Evolutionary conservation across 495 filamentous ascomycete genomes (phyloP).

Genomic region (Penicillium simplicissimum): DNA sequence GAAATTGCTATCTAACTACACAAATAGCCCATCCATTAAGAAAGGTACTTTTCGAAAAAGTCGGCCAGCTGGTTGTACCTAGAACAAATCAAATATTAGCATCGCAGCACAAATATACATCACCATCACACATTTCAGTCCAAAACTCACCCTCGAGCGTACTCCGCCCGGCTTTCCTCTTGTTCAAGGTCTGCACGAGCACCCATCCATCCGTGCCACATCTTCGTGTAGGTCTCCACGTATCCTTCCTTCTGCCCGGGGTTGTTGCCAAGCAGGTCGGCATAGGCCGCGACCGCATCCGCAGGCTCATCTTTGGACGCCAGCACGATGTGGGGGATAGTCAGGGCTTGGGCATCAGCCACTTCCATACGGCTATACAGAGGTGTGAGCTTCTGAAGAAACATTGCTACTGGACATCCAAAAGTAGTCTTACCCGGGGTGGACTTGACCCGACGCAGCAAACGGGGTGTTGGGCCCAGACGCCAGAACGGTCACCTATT

Average conservation of each 20-base stretch:
- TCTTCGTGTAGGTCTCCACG: constrained; percentile 53
- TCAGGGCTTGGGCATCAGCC: constrained; percentile 46
- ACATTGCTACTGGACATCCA: not conserved
- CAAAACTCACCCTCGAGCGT: constrained; percentile 49
- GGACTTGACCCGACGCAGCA: constrained; percentile 49
- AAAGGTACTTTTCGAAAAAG: constrained; percentile 48
- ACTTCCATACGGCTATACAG: constrained; percentile 35
- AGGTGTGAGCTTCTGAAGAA: not conserved
- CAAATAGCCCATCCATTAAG: not conserved
- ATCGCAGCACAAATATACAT: not conserved
- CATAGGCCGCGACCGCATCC: constrained; percentile 42
- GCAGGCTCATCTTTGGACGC: constrained; percentile 55
- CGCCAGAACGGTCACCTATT: constrained; percentile 43
- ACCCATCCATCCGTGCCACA: constrained; percentile 67
- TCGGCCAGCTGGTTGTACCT: constrained; percentile 44
- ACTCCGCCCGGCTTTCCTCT: constrained; percentile 52
- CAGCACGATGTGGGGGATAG: constrained; percentile 55
- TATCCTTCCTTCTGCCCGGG: constrained; percentile 29
- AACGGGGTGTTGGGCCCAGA: constrained; percentile 45
- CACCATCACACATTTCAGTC: not conserved
- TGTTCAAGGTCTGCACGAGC: constrained; percentile 55
- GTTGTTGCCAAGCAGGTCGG: constrained; percentile 38
- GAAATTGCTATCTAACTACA: not conserved
- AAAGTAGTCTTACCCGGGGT: constrained; percentile 43
- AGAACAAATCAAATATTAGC: not conserved